Evolutionary conservation across 371 early-diverging fungal species (phyloP), one percentile per base, ranked within the genome.

Genomic region (Syncephalastrum monosporum): DNA sequence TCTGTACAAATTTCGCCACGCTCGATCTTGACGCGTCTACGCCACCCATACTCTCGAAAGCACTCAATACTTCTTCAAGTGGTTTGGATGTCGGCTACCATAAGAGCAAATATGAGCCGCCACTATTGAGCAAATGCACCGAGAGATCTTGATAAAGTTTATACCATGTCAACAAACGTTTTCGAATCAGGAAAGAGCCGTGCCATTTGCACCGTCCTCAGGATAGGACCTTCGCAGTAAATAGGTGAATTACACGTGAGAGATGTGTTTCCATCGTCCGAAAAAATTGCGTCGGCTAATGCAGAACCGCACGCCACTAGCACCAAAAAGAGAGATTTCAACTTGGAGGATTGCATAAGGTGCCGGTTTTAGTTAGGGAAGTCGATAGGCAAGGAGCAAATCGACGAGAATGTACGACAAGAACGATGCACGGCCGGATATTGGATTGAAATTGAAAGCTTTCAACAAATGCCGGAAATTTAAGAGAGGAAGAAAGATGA

Each of bases 151-250:
- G 38, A 33, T 33, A 33, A 33, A 33, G 10, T 33, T 33, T 47
- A 59, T 70, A 79, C 80, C 75, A 68, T 80, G 56, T 83, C 84
- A 5, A 83, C 84, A 72, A 85, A 83, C 10, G 84, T 83, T 67
- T 91, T 91, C 45, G 88, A 88, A 58, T 91, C 91, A 0, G 66
- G 44, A 63, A 73, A 89, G 4, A 88, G 48, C 17, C 59, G 55
- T 5, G 85, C 78, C 57, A 83, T 57, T 56, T 90, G 88, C 7
- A 90, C 81, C 0, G 79, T 62, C 10, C 81, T 66, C n/a, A 90
- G 63, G 3, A 90, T 29, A 8, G 72, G 71, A 15, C 89, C 87
- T n/a, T 74, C 62, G 69, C 91, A 90, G 61, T 85, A 90, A 17
- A 90, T 83, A 1, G 75, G 82, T 17, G 85, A 83, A 56, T 80